These are phyloP conservation scores for Ophiostoma tasmaniense DNA, from an alignment of 2,329 filamentous ascomycete species.

Conservation along the genomic window DNA sequence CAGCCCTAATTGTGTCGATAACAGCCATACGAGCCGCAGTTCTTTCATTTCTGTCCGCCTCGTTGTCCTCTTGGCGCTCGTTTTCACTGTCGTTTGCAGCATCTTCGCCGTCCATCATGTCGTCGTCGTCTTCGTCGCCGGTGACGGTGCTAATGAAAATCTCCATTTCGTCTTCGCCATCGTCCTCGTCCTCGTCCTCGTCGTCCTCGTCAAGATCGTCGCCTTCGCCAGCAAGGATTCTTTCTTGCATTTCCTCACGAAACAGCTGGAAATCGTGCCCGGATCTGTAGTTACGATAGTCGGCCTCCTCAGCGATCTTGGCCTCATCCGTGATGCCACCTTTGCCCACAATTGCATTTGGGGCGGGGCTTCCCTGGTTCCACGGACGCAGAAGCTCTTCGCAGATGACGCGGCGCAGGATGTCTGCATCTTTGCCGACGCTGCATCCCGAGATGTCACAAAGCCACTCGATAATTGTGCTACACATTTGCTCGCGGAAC, in stretches of 20 bases:
- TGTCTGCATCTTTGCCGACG: slow-evolving; percentile 68
- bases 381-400: slow-evolving; percentile 85
- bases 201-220: slow-evolving; percentile 24
- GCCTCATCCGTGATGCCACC: slow-evolving; percentile 78
- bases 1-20: neutral
- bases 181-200: slow-evolving; percentile 26
- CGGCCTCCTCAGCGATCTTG: slow-evolving; percentile 33
- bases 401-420: slow-evolving; percentile 75
- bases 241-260: neutral
- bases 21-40: neutral
- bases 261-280: slow-evolving; percentile 25
- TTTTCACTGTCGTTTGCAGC: slow-evolving; percentile 33
- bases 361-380: slow-evolving; percentile 75
- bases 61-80: slow-evolving; percentile 23
- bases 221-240: slow-evolving; percentile 28
- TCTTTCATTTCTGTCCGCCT: neutral
- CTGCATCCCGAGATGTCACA: slow-evolving; percentile 84
- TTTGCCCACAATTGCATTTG: slow-evolving; percentile 67
- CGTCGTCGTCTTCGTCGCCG: slow-evolving; percentile 5
- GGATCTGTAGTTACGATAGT: slow-evolving; percentile 58
- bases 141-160: slow-evolving; percentile 17
- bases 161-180: slow-evolving; percentile 22
- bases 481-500: slow-evolving; percentile 96
- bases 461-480: slow-evolving; percentile 95
- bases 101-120: slow-evolving; percentile 26